Conservation (phyloP, 495 filamentous ascomycete species). For the Neurospora sp. region DNA sequence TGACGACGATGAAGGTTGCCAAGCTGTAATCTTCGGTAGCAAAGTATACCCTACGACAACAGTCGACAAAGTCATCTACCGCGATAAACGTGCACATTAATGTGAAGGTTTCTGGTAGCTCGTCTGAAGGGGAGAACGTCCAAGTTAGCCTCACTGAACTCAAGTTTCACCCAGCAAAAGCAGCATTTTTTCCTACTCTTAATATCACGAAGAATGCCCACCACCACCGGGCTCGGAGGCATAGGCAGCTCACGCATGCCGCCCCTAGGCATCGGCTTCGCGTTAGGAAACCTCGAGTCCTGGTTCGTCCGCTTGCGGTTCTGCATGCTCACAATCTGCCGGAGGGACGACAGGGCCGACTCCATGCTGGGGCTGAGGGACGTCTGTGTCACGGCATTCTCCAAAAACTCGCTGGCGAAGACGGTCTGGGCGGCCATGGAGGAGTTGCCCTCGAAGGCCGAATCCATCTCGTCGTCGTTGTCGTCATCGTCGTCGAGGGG, state of each 20-base stretch:
- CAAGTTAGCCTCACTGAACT: no score
- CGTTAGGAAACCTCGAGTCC: conserved; percentile 33
- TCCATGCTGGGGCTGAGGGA: conserved; percentile 44
- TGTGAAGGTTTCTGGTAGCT: conserved; percentile 25
- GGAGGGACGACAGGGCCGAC: conserved; percentile 46
- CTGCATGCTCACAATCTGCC: conserved; percentile 46
- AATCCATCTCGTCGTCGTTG: conserved; percentile 29
- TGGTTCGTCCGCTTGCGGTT: conserved; percentile 24
- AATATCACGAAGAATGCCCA: conserved; percentile 39
- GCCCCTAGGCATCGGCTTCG: conserved; percentile 30
- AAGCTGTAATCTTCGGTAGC: conserved; percentile 46
- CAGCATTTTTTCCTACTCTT: conserved; percentile 9
- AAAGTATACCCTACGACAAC: conserved; percentile 51
- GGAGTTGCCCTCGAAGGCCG: conserved; percentile 50
- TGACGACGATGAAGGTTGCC: conserved; percentile 45
- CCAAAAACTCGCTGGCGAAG: conserved; percentile 53
- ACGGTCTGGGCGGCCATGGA: conserved; percentile 52
- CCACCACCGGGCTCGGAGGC: conserved; percentile 43
- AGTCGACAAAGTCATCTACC: conserved; percentile 46
- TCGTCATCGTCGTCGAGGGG: neutral
- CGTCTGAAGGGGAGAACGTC: conserved; percentile 7
- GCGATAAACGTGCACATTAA: conserved; percentile 33
- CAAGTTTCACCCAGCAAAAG: no score
- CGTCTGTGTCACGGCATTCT: conserved; percentile 47
- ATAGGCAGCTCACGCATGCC: conserved; percentile 41